A percentile compares a stretch with the other conserved stretches of the same genome.
These are phyloP conservation scores for Miscanthus lutarioriparius DNA, from an alignment of 176 grass and related monocot species.

Conservation along the genomic window DNA sequence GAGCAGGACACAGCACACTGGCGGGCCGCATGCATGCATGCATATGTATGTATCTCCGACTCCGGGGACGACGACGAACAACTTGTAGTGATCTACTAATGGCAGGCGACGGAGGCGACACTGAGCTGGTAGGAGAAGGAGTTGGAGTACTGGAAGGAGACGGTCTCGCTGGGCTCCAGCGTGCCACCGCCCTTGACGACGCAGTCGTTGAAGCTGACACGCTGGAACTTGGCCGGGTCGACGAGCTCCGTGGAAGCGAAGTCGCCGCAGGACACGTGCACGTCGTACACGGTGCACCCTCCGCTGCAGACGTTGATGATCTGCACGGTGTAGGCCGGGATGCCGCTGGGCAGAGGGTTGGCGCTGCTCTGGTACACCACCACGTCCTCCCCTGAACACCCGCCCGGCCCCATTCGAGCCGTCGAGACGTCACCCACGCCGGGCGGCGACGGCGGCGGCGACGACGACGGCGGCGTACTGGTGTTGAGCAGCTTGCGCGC, in stretches of 20 bases:
- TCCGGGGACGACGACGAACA: no score
- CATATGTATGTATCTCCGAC: no score
- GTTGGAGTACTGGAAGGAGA: constrained; percentile 35
- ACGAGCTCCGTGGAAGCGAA: constrained; percentile 35
- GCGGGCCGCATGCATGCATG: no score
- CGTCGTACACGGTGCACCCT: constrained; percentile 17
- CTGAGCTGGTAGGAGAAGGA: constrained; percentile 17
- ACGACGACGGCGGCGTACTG: no score
- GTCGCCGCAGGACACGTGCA: constrained; percentile 32
- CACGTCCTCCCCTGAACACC: constrained; percentile 21
- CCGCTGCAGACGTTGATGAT: constrained; percentile 17
- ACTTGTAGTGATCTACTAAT: neutral
- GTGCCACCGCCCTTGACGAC: constrained; percentile 18
- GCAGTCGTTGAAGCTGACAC: constrained; percentile 34
- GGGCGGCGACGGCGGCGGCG: no score
- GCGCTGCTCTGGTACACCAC: constrained; percentile 20
- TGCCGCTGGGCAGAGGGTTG: constrained; percentile 33
- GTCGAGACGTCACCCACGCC: no score
- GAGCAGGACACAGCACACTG: no score
- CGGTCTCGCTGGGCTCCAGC: neutral
- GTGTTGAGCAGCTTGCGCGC: no score
- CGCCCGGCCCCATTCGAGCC: neutral
- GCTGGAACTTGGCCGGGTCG: constrained; percentile 28
- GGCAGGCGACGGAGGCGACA: constrained; percentile 13
- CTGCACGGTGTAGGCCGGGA: constrained; percentile 22